Conservation (phyloP, 371 early-diverging fungal species). For the Parasitella parasitica region DNA sequence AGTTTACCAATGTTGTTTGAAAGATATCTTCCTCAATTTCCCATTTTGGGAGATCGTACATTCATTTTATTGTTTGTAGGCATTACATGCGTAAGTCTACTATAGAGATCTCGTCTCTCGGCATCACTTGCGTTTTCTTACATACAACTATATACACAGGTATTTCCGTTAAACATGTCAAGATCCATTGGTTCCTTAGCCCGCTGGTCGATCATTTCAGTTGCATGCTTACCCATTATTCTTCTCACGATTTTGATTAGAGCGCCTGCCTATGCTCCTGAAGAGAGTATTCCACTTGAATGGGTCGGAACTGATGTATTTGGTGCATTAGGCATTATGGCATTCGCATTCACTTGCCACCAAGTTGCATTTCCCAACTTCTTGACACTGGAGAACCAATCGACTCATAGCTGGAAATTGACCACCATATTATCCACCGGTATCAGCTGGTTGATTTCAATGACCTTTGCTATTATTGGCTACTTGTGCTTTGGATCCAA, state of each 20-base stretch:
- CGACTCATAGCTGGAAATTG: conserved; percentile 45
- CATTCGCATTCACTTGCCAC: conserved; percentile 62
- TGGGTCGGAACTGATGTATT: conserved; percentile 52
- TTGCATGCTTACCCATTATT: conserved; percentile 53
- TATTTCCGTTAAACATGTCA: conserved; percentile 51
- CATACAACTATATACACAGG: conserved; percentile 25
- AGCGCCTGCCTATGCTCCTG: conserved; percentile 53
- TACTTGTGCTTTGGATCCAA: conserved; percentile 55
- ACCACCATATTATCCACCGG: conserved; percentile 48
- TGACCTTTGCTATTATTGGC: conserved; percentile 58
- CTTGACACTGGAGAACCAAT: conserved; percentile 45
- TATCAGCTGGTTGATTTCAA: conserved; percentile 52
- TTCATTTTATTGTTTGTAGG: conserved; percentile 45
- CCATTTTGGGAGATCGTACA: conserved; percentile 37
- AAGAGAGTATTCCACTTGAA: conserved; percentile 36
- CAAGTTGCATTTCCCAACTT: conserved; percentile 62
- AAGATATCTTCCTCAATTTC: conserved; percentile 37
- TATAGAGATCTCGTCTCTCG: too few relatives aligned
- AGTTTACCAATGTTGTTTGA: conserved; percentile 53
- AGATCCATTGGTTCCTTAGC: conserved; percentile 63
- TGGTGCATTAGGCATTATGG: conserved; percentile 64
- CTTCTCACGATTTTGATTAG: conserved; percentile 50
- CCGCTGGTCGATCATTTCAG: conserved; percentile 56
- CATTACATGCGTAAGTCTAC: conserved; percentile 34
- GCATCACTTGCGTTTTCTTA: background rate